Conservation (phyloP, 2,329 filamentous ascomycete species). For the Arthrobotrys iridis region DNA sequence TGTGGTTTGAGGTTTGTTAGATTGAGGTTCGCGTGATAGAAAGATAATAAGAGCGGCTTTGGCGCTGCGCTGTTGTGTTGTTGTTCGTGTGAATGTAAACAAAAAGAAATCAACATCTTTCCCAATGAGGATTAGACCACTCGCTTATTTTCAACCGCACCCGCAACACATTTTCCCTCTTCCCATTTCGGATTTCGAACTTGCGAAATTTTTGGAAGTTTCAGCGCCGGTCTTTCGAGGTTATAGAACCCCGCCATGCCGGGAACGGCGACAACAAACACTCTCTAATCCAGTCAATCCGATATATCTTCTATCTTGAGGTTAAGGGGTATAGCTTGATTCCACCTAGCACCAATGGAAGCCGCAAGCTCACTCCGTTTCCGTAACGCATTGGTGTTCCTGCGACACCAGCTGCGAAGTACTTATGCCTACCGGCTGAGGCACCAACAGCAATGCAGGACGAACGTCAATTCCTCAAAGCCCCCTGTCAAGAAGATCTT, state of each 20-base stretch:
- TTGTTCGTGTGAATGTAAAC: slow-evolving; percentile 35
- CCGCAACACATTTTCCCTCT: slow-evolving; percentile 27
- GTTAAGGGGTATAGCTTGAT: background rate
- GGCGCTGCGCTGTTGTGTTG: slow-evolving; percentile 29
- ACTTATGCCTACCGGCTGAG: slow-evolving; percentile 15
- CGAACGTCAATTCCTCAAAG: slow-evolving; percentile 33
- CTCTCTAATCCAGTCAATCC: background rate
- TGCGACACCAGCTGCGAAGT: slow-evolving; percentile 48
- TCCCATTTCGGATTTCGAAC: slow-evolving; percentile 9
- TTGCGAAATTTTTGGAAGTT: background rate
- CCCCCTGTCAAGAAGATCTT: slow-evolving; percentile 36
- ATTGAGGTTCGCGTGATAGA: background rate
- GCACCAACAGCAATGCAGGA: slow-evolving; percentile 31
- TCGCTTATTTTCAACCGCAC: slow-evolving; percentile 27
- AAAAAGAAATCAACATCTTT: slow-evolving; percentile 32
- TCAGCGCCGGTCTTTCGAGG: background rate
- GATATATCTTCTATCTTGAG: background rate
- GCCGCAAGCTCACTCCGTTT: slow-evolving; percentile 29
- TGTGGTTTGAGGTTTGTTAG: background rate
- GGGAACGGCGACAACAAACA: background rate
- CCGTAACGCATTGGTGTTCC: slow-evolving; percentile 49
- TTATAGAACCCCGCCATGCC: slow-evolving; percentile 1
- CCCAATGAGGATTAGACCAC: slow-evolving; percentile 10
- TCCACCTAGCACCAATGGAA: slow-evolving; percentile 25
- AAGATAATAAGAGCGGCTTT: background rate